Conservation (phyloP, 306 rosid genomes). For the Dryas drummondii region DNA sequence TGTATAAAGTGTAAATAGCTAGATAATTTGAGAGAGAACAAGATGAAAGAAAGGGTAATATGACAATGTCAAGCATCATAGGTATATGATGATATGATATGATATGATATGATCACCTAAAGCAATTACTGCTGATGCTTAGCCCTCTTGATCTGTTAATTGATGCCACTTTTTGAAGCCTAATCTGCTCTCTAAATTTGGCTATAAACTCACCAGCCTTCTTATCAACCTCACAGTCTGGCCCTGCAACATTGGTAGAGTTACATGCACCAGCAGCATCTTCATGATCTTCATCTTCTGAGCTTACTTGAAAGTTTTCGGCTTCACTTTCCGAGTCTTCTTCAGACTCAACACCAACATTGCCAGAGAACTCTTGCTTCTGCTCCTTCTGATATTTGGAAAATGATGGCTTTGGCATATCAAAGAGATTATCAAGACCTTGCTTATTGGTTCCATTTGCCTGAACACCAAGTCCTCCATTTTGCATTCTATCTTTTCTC, state of each 20-base stretch:
- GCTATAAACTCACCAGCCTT: constrained; percentile 96
- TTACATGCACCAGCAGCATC: constrained; percentile 18
- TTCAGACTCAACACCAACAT: constrained; percentile 19
- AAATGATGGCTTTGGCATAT: constrained; percentile 35
- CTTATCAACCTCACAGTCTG: constrained; percentile 84
- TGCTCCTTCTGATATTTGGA: constrained; percentile 28
- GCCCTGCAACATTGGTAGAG: constrained; percentile 41
- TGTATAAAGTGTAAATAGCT: neutral
- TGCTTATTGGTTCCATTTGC: constrained; percentile 26
- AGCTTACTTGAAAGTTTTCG: constrained; percentile 38
- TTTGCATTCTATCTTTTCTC: constrained; percentile 46
- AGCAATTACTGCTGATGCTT: constrained; percentile 30
- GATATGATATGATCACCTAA: constrained; percentile 39
- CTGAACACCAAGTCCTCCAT: constrained; percentile 32
- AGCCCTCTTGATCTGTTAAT: constrained; percentile 64
- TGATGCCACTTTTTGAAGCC: constrained; percentile 81
- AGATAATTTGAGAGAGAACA: neutral
- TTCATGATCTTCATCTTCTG: constrained; percentile 39
- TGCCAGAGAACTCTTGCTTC: constrained; percentile 38
- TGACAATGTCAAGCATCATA: neutral
- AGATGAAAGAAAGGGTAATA: neutral
- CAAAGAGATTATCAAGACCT: constrained; percentile 27
- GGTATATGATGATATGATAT: neutral
- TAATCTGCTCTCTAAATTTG: constrained; percentile 83
- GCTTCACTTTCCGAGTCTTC: constrained; percentile 39